Base-by-base conservation (phyloP, 2,329 filamentous ascomycete species). In the Pseudocercospora crystallina region DNA sequence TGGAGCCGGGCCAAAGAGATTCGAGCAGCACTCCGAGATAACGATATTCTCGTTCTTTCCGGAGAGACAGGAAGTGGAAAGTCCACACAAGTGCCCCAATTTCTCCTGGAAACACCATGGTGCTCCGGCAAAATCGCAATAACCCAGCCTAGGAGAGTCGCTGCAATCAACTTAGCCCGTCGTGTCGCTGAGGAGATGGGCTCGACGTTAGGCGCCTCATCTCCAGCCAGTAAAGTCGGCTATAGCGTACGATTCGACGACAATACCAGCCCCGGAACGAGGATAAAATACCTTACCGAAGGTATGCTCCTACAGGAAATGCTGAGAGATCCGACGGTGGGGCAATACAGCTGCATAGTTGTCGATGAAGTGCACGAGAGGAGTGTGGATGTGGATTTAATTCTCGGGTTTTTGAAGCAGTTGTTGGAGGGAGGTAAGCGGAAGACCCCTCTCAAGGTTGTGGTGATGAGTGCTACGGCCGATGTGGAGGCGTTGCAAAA, bases 291-390 rank as follows among this genome's bases (percentile, higher is more conserved):
- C 63, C 75, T 99, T 57, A 99, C 94, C 0, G 95, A 99, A 70
- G 94, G 94, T 63, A 97, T 96, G 85, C 77, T 99, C 44, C 77
- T 99, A 11, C 91, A 97, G 50, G 95, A 99, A 70, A 86, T 99
- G 70, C 71, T 99, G 53, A 81, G 86, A 46, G 94, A 99, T 68
- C 89, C 89, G 1, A 79, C 85, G 63, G 77, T 99, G 64, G 82
- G 80, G 30, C 84, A 89, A 65, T 99, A 99, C 67, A 95, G 90
- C 63, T 90, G 87, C 3, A 80, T 99, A 0, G 80, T 99, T 13
- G 89, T 99, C 7, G 94, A 99, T 71, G 94, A 99, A 70, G 94
- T 99, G 10, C 94, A 99, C 73, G 94, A 99, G 73, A 80, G 94
- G 61, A 95, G 91, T 60, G 82, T 97, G 15, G 95, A 97, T 67